Percentiles rank a stretch among this genome's conserved stretches.
Evolutionary conservation across 106 monocot species (phyloP).

Genomic region (Gastrodia elata): DNA sequence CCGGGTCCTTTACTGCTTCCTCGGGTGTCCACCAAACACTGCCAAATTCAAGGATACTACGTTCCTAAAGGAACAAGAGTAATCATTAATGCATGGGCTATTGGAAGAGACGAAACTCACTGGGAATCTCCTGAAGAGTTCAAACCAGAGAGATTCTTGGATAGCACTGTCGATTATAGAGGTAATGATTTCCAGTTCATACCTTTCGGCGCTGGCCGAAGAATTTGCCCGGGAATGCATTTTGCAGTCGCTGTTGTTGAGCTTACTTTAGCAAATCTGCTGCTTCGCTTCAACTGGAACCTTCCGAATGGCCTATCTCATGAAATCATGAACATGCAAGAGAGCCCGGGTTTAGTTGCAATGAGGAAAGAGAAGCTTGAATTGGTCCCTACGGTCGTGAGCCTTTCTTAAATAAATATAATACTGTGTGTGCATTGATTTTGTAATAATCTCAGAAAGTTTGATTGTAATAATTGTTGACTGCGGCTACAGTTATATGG

Average conservation of each 20-base stretch:
- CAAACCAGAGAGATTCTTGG: constrained; percentile 1
- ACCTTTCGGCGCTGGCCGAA: background rate
- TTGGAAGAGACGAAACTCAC: background rate
- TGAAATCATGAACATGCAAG: background rate
- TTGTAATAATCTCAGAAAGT: background rate
- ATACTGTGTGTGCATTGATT: background rate
- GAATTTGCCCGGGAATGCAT: constrained; percentile 3
- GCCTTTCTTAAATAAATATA: background rate
- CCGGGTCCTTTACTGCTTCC: background rate
- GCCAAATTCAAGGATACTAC: background rate
- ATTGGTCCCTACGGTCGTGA: background rate
- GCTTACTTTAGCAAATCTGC: background rate
- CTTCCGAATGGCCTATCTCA: background rate
- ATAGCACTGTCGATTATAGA: background rate
- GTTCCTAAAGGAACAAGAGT: constrained; percentile 1
- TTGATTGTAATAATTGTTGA: background rate
- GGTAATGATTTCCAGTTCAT: background rate
- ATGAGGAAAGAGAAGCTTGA: background rate
- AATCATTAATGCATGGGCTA: background rate
- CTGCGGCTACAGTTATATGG: too few species aligned
- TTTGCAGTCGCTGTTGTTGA: background rate
- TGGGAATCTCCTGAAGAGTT: background rate
- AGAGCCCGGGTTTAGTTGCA: background rate
- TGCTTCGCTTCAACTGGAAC: background rate
- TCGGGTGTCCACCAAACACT: background rate